Conservation (phyloP, 2,329 filamentous ascomycete species). For the Cytospora chrysosperma region DNA sequence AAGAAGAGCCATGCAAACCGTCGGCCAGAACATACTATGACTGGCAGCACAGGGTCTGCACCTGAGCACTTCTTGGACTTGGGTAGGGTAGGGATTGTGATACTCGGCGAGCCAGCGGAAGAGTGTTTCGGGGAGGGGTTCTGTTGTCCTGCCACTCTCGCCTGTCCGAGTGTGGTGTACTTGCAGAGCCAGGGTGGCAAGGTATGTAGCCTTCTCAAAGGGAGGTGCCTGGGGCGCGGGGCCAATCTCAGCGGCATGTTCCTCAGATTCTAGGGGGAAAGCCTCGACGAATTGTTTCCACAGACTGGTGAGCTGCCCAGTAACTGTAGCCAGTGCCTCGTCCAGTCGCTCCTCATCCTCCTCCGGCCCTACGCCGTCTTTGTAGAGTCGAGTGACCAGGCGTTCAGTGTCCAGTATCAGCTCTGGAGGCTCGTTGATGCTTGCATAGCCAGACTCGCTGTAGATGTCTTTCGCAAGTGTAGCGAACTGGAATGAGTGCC, state of each 20-base stretch:
- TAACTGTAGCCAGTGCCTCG: slow-evolving; percentile 53
- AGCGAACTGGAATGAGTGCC: slow-evolving; percentile 63
- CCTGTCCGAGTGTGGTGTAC: slow-evolving; percentile 67
- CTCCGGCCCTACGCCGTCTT: slow-evolving; percentile 55
- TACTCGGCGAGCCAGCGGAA: slow-evolving; percentile 79
- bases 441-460: slow-evolving; percentile 55
- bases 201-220: slow-evolving; percentile 73
- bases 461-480: slow-evolving; percentile 71
- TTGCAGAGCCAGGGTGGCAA: slow-evolving; percentile 75
- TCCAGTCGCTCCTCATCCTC: slow-evolving; percentile 58
- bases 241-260: slow-evolving; percentile 62
- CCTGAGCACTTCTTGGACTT: slow-evolving; percentile 63
- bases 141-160: slow-evolving; percentile 35
- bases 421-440: slow-evolving; percentile 66
- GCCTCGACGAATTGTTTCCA: slow-evolving; percentile 56
- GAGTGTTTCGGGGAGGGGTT: slow-evolving; percentile 71
- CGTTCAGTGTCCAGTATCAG: slow-evolving; percentile 76
- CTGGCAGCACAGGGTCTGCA: slow-evolving; percentile 71
- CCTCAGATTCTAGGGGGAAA: slow-evolving; percentile 49
- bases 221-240: slow-evolving; percentile 60
- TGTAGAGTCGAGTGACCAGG: slow-evolving; percentile 64
- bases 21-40: slow-evolving; percentile 81
- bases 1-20: slow-evolving; percentile 69
- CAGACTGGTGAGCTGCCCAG: slow-evolving; percentile 50
- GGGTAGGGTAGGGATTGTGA: slow-evolving; percentile 69